phyloP scores from a whole-genome alignment of 352 stramenopile species.

The Salisapilia sapeloensis region DNA sequence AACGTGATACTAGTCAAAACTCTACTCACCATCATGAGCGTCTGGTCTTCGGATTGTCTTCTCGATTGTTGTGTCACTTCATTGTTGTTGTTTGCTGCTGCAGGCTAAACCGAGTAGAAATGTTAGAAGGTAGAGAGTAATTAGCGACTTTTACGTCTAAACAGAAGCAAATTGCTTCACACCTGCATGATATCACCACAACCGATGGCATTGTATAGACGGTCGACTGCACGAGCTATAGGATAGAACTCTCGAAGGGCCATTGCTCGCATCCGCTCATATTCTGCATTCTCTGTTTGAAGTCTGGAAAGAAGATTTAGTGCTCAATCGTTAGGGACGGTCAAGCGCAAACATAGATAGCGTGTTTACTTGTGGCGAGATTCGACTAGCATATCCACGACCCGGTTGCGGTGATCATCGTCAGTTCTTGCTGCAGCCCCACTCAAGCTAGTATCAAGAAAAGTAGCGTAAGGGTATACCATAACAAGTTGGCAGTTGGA shows the following conservation, averaged over 20 bases:
- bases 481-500: no score
- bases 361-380: constrained; percentile 35
- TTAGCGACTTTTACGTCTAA: constrained; percentile 2
- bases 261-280: constrained; percentile 39
- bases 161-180: not conserved
- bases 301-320: constrained; percentile 16
- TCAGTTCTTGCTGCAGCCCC: no score
- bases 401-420: constrained; percentile 43
- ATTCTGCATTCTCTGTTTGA: constrained; percentile 54
- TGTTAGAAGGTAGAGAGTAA: not conserved
- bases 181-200: constrained; percentile 72
- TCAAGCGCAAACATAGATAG: not conserved
- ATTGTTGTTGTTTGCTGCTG: constrained; percentile 10
- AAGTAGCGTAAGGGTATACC: no score
- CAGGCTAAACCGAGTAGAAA: constrained; percentile 5
- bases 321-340: not conserved
- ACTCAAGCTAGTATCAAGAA: no score
- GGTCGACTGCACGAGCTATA: constrained; percentile 47
- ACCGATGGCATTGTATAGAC: constrained; percentile 55
- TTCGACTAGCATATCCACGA: constrained; percentile 59
- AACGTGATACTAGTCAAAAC: constrained; percentile 1
- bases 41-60: constrained; percentile 62
- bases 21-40: constrained; percentile 34
- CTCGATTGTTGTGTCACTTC: constrained; percentile 18
- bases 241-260: constrained; percentile 54